A percentile compares a stretch with the other conserved stretches of the same genome.
These are phyloP conservation scores for Cryptococcus deneoformans DNA, from an alignment of 1,284 basidiomycete genomes.

Conservation along the genomic window DNA sequence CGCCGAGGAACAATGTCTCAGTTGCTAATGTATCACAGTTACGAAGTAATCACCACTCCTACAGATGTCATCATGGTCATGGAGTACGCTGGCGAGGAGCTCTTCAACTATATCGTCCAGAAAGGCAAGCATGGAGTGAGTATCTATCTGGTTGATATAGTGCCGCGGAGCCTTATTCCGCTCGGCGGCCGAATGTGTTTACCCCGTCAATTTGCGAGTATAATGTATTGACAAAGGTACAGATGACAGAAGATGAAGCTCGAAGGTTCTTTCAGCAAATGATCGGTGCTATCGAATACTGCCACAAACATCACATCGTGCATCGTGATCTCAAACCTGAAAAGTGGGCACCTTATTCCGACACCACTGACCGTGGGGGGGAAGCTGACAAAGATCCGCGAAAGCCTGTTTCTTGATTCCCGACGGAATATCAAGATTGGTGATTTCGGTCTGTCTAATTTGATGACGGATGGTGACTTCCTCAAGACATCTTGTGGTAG, in stretches of 20 bases:
- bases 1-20: background rate
- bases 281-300: constrained; percentile 93
- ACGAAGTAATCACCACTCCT: constrained; percentile 90
- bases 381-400: background rate
- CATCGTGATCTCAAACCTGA: constrained; percentile 96
- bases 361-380: background rate
- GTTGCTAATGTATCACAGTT: constrained; percentile 54
- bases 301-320: constrained; percentile 89
- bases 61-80: constrained; percentile 96
- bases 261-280: constrained; percentile 94
- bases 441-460: constrained; percentile 90
- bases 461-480: constrained; percentile 93
- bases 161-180: background rate
- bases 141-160: background rate
- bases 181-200: too few relatives aligned
- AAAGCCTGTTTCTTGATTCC: constrained; percentile 54
- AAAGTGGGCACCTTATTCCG: constrained; percentile 63
- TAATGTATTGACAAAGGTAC: constrained; percentile 18
- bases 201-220: too few relatives aligned
- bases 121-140: constrained; percentile 59
- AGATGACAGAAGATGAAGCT: constrained; percentile 80
- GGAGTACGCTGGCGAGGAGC: constrained; percentile 86
- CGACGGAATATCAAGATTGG: constrained; percentile 78
- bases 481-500: constrained; percentile 92
- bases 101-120: constrained; percentile 93